phyloP scores from a whole-genome alignment of 176 grass and related monocot species.

The Urochloa ruziziensis region DNA sequence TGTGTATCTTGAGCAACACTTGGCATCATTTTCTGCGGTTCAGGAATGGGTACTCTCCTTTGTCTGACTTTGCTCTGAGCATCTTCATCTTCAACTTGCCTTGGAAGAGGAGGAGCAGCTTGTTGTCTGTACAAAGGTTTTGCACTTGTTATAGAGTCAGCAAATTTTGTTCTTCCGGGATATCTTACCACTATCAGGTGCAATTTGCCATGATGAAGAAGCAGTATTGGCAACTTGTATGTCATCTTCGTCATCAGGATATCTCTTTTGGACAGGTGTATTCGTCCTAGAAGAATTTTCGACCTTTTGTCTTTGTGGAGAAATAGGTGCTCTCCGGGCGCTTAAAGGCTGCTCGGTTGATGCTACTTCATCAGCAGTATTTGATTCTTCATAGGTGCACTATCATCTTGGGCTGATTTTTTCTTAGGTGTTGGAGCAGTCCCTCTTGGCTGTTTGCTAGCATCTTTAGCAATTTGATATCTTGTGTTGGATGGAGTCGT shows the following conservation, averaged over 20 bases:
- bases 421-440: not conserved
- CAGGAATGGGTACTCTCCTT: slow-evolving; percentile 15
- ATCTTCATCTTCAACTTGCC: slow-evolving; percentile 27
- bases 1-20: not conserved
- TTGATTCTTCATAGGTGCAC: slow-evolving; percentile 12
- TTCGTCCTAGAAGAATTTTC: not conserved
- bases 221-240: slow-evolving; percentile 12
- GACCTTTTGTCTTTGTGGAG: slow-evolving; percentile 16
- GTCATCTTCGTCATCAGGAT: slow-evolving; percentile 25
- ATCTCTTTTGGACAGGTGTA: slow-evolving; percentile 20
- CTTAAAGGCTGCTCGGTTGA: slow-evolving; percentile 4
- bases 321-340: not conserved
- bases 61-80: not conserved
- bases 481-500: not conserved
- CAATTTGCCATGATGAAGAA: not conserved
- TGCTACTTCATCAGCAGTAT: slow-evolving; percentile 6
- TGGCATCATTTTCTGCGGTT: slow-evolving; percentile 11
- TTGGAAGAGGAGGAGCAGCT: not conserved
- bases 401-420: slow-evolving; percentile 9
- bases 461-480: slow-evolving; percentile 4
- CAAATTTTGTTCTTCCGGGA: slow-evolving; percentile 15
- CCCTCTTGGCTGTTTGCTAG: slow-evolving; percentile 9
- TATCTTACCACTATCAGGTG: slow-evolving; percentile 1
- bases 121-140: not conserved
- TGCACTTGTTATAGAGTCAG: slow-evolving; percentile 22